Base-by-base conservation (phyloP, 2,329 filamentous ascomycete species). In the Emergomyces pasteurianus region DNA sequence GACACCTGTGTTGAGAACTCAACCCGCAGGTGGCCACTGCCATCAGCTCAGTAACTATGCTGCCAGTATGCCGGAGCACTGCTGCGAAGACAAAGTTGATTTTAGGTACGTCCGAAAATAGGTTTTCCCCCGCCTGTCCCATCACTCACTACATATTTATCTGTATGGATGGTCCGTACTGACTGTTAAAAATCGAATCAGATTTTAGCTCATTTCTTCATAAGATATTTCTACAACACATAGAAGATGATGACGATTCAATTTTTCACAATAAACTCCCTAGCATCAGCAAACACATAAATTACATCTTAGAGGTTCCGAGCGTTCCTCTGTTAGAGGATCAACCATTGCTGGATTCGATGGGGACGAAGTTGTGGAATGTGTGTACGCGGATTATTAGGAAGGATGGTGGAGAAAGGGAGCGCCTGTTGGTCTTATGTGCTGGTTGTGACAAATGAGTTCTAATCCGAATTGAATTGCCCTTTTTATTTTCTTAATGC, bases 341-440 rank as follows among this genome's bases (percentile, higher is more conserved):
- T 18, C 64, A 67, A 47, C 63, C 40, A 14, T 60, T 65, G 21
- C 62, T 76, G n/a, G 71, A 75, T 60, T 61, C 63, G 6, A 47
- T 66, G 23, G 75, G 71, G 1, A 72, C 71, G 6, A 65, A 64
- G 12, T 59, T 77, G 40, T 78, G 75, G 75, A 78, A 77, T 63
- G 61, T 61, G 5, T 76, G 72, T 60, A 62, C 64, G 10, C 64
- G 69, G 40, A 58, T 67, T 21, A 63, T 69, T 57, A 62, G 42
- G 28, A 38, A 47, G n/a, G 62, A 62, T 56, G 61, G 54, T 40
- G 60, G 58, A 31, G 56, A 63, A 12, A 56, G 26, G 26, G 42
- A 66, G 43, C 65, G 63, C 61, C 65, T 64, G 64, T 65, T 67
- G 68, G 62, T 64, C 47, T 54, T 62, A 60, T 50, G 61, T 61